A percentile compares a stretch with the other conserved stretches of the same genome.
Evolutionary conservation across 495 filamentous ascomycete species (phyloP).

Genomic region (Hyphodiscus hymeniophilus): DNA sequence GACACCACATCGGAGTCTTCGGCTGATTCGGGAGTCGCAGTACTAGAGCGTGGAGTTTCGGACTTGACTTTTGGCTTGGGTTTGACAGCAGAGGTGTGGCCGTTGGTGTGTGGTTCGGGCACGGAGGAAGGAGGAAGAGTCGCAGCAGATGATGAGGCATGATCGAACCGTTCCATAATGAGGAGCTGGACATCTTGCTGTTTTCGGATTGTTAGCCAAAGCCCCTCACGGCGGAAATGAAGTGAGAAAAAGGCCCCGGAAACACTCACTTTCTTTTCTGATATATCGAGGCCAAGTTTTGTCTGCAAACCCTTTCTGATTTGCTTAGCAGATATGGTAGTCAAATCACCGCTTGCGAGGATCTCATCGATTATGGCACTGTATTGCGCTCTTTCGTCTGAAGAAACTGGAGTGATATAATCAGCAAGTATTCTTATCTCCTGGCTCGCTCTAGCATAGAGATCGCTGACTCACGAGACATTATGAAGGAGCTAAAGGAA

Average conservation of each 20-base stretch:
- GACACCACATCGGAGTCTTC: slow-evolving; percentile 41
- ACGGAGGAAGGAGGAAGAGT: slow-evolving; percentile 3
- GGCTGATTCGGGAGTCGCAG: slow-evolving; percentile 19
- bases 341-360: slow-evolving; percentile 69
- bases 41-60: slow-evolving; percentile 17
- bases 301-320: slow-evolving; percentile 81
- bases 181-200: slow-evolving; percentile 70
- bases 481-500: too few relatives aligned
- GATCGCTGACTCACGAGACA: too few relatives aligned
- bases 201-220: slow-evolving; percentile 36
- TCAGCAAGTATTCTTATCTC: too few relatives aligned
- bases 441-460: too few relatives aligned
- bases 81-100: slow-evolving; percentile 9
- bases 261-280: slow-evolving; percentile 66
- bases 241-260: not conserved
- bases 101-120: slow-evolving; percentile 24
- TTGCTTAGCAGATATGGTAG: slow-evolving; percentile 86
- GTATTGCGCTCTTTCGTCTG: slow-evolving; percentile 42
- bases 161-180: slow-evolving; percentile 87
- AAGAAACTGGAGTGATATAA: slow-evolving; percentile 9
- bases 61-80: slow-evolving; percentile 21
- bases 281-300: slow-evolving; percentile 69
- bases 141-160: slow-evolving; percentile 46
- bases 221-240: not conserved
- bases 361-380: slow-evolving; percentile 88